Base-by-base conservation (phyloP, 345 rosid genomes). In the Arabis hirsuta region DNA sequence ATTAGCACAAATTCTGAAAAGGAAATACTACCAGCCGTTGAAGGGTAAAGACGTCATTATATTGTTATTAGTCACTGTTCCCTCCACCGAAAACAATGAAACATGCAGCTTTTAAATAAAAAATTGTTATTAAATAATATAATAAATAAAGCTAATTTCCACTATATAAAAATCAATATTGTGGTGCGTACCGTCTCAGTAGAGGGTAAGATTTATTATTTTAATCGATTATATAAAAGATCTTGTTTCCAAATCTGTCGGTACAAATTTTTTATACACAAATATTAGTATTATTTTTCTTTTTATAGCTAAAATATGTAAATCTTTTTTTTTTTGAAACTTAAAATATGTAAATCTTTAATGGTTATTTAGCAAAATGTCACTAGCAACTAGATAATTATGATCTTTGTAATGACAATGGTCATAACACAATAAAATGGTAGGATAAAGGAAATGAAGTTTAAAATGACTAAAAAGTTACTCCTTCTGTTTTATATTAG, bases 131-230 rank as follows among this genome's bases (percentile, higher is more conserved):
- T 27, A 26, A 71, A 16, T 16, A 26, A 71, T 7, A 63, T 39
- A 26, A 71, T 27, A 27, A 26, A 71, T 7, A 63, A 55, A 63
- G 41, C 56, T 72, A 55, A 22, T 63, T 54, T 53, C 48, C 46
- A 32, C 27, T n/a, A 60, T 62, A 27, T 7, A 11, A 12, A 6
- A 52, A 22, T 47, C 27, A 61, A 42, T 9, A 32, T 32, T 62
- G 57, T 63, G 76, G 70, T 72, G 63, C 57, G 48, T 64, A 54
- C 76, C 19, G 76, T 72, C 32, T 62, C 29, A 32, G 69, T 63
- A 72, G 70, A 43, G 48, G 4, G 55, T 32, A 53, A 55, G 32
- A 73, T 57, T 38, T 55, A 55, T 55, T 73, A 72, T 13, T 53
- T 53, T 62, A 62, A 39, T 53, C n/a, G 5, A 55, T 11, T 16